Percentiles rank a stretch among this genome's conserved stretches.
These are phyloP conservation scores for Purpureocillium takamizusanense DNA, from an alignment of 2,329 filamentous ascomycete species.

Conservation along the genomic window DNA sequence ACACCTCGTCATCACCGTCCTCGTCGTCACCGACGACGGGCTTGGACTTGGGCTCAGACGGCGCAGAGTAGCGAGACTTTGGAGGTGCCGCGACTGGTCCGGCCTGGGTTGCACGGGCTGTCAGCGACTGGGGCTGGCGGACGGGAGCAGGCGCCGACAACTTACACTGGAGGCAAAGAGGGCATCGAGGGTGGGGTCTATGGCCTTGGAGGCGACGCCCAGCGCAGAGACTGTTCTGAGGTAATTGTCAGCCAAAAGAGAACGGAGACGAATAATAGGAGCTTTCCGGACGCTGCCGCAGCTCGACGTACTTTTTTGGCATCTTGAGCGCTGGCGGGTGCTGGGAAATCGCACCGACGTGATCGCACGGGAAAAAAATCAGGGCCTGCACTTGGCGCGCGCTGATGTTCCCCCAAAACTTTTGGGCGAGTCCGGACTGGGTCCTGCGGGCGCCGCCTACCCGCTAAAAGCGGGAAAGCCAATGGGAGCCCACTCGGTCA, in stretches of 20 bases:
- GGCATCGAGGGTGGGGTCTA: slow-evolving; percentile 61
- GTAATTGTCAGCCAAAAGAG: slow-evolving; percentile 9
- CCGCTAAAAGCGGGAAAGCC: no score
- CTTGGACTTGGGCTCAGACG: slow-evolving; percentile 23
- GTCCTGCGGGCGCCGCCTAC: no score
- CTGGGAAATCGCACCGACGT: no score
- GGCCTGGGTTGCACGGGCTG: slow-evolving; percentile 26
- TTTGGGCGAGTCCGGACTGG: background rate
- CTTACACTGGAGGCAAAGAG: slow-evolving; percentile 67
- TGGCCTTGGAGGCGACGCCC: slow-evolving; percentile 38
- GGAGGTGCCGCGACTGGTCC: slow-evolving; percentile 40
- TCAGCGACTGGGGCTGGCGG: slow-evolving; percentile 1
- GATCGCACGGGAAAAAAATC: slow-evolving; percentile 1
- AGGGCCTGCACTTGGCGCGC: background rate
- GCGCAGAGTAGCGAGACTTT: slow-evolving; percentile 33
- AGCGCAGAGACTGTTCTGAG: slow-evolving; percentile 27
- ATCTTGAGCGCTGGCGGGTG: slow-evolving; percentile 3
- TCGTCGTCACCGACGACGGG: slow-evolving; percentile 15
- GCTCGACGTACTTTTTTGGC: slow-evolving; percentile 13
- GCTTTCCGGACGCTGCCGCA: background rate
- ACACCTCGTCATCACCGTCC: slow-evolving; percentile 21
- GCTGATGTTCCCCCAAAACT: background rate
- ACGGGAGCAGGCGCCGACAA: slow-evolving; percentile 12
- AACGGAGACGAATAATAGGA: background rate
- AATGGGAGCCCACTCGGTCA: no score